Base-by-base conservation (phyloP, 768 basidiomycete species). In the Termitomyces sp. region DNA sequence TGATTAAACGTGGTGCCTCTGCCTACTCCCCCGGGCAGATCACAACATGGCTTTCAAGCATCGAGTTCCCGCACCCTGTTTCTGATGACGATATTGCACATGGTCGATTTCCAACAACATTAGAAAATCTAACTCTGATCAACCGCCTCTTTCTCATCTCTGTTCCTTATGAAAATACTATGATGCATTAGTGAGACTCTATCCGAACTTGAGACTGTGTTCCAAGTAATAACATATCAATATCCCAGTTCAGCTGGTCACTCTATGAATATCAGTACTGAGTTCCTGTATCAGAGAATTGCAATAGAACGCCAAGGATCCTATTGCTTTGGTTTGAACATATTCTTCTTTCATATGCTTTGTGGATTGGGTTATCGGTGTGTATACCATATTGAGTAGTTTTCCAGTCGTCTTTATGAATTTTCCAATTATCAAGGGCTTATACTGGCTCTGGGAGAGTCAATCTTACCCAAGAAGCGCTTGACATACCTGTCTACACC, bases 141-240 rank as follows among this genome's bases (percentile, higher is more conserved):
- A 54, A 51, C 32, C 56, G 57, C 45, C 56, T 60, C 7, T 51
- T 55, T 40, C 53, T 60, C n/a, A 50, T 60, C 12, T n/a, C 59
- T 21, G 47, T 53, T 51, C 54, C 59, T 19, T 60, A 50, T 24
- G 56, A 60, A 45, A 60, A 60, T 43, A 58, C 51, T 4, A 58
- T 49, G 55, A 59, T 56, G 54, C 55, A 59, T 42, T 59, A 55
- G 58, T 59, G 35, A 55, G 58, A 41, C 5, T n/a, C n/a, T 19
- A n/a, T 3, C 5, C 10, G 40, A 37, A 17, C 6, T 4, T 22
- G 8, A 45, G 19, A 40, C 22, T 14, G 22, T 21, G n/a, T 26
- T 21, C 47, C 7, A 11, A 35, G 34, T 49, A 12, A 22, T 56
- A 19, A 37, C 10, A n/a, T 21, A 17, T 40, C 37, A 4, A 22